Percentiles rank a stretch among this genome's conserved stretches.
phyloP scores from a whole-genome alignment of 2,329 filamentous ascomycete genomes.

The Pseudopyrenochaeta lycopersici region DNA sequence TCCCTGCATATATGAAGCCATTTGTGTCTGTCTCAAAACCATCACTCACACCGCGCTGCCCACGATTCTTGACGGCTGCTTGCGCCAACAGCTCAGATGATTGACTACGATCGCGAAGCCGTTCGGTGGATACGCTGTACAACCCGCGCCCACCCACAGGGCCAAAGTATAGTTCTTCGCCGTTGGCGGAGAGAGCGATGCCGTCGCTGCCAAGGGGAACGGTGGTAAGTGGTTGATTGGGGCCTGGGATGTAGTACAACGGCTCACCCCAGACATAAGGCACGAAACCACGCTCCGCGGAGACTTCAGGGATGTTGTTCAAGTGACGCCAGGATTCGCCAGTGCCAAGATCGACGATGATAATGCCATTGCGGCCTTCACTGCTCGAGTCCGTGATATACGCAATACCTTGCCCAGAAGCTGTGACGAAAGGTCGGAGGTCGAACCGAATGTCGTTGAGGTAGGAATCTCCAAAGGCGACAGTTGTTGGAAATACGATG shows the following conservation, averaged over 20 bases:
- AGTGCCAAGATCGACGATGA: conserved; percentile 60
- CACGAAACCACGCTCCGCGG: conserved; percentile 56
- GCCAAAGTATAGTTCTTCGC: conserved; percentile 58
- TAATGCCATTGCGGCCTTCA: conserved; percentile 59
- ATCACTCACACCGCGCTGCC: conserved; percentile 61
- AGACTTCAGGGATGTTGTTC: conserved; percentile 52
- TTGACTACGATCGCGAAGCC: conserved; percentile 51
- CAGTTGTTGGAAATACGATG: conserved; percentile 59
- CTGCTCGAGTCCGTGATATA: conserved; percentile 63
- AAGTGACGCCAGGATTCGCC: conserved; percentile 62
- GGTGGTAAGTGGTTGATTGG: conserved; percentile 48
- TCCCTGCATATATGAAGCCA: conserved; percentile 59
- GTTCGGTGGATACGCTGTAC: conserved; percentile 56
- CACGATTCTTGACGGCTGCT: conserved; percentile 53
- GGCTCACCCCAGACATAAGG: conserved; percentile 60
- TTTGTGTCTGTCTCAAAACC: conserved; percentile 63
- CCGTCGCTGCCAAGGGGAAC: conserved; percentile 60
- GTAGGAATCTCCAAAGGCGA: conserved; percentile 60
- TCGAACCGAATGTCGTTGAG: conserved; percentile 66
- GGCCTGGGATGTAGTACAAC: conserved; percentile 53
- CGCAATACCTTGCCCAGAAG: conserved; percentile 57
- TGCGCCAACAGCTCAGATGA: conserved; percentile 56
- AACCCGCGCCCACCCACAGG: conserved; percentile 56
- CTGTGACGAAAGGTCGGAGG: conserved; percentile 53
- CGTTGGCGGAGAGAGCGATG: conserved; percentile 60